Evolutionary conservation across 192 early-diverging fungal genomes (phyloP), one percentile per base, ranked within the genome.

Genomic region (Backusella australiensis): DNA sequence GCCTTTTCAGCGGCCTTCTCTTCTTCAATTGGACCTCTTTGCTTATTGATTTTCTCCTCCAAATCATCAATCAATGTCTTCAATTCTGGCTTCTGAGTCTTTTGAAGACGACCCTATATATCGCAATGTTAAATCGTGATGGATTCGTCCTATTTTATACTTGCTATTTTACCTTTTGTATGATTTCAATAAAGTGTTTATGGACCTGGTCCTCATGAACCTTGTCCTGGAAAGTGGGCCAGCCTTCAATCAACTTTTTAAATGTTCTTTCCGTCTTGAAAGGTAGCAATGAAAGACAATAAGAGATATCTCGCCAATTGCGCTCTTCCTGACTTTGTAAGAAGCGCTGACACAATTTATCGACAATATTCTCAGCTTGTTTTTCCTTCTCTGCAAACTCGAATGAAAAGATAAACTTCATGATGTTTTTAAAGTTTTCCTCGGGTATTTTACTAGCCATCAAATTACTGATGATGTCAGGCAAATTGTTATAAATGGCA

Each of bases 401-500:
- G 78, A 99, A 96, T 17, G 80, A 81, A 56, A 81, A 81, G 32
- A 99, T 80, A 85, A 96, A 98, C 78, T 94, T 92, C 94, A 99
- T 98, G 66, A 99, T 96, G 59, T 87, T 90, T 26, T 83, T 87
- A 85, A 97, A 99, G 41, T 86, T 85, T 36, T 92, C 91, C 81
- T 99, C 97, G 59, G 90, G 85, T 29, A 99, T 90, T 6, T 90
- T 89, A 59, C 87, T 88, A 35, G 85, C 83, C 17, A 93, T 94
- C 73, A 99, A 84, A 75, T 96, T 98, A 77, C 92, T 94, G 79
- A 99, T 97, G 46, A 99, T 99, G 84, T 99, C 98, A 1, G 97
- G 96, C 78, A 99, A 85, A 81, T 99, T 99, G 84, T 99, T 99
- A 87, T 99, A 99, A 23, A 99, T 91, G 11, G 97, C 96, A 78